Base-by-base conservation (phyloP, 345 rosid species). In the Hirschfeldia incana region DNA sequence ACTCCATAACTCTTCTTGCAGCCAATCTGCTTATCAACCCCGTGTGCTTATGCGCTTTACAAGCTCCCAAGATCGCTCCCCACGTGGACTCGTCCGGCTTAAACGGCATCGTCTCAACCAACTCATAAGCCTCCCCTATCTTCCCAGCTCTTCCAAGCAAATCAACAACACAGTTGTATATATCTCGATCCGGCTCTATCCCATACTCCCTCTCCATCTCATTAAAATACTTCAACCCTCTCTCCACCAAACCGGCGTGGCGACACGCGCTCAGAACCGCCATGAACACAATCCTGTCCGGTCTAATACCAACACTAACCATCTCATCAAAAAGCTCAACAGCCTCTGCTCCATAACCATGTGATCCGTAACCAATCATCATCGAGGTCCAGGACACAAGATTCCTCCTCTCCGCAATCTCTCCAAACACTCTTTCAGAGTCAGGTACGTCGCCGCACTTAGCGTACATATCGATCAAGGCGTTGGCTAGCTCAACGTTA, bases 321-420 rank as follows among this genome's bases (percentile, higher is more conserved):
- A 93, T 95, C 84, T 89, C 84, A 62, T 93, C 91, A 49, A 95
- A 95, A 84, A 95, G 76, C 42, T 83, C 84, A 65, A 90, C 87
- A 36, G 90, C 90, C 76, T 90, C 89, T 79, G 72, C 78, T 44
- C 94, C 97, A 79, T 78, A 85, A 26, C 99, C 98, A 16, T 91
- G 92, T 16, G 94, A 85, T 6, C 99, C 93, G 67, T 88, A 95
- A 59, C 97, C 99, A 72, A 90, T 85, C 96, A 94, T 89, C 95
- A 94, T 94, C 49, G 98, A 91, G 26, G 99, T 91, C 98, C 99
- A 95, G 57, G 94, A 91, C 6, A 95, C 89, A 70, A 94, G 80
- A 84, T 87, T 76, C 69, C 83, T 79, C 28, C 64, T 88, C 63
- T 77, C 74, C 17, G 72, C 33, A 81, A 88, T 85, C 59, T 87